Conservation (phyloP, 805 yeast species). For the Candida methanosorbosa region DNA sequence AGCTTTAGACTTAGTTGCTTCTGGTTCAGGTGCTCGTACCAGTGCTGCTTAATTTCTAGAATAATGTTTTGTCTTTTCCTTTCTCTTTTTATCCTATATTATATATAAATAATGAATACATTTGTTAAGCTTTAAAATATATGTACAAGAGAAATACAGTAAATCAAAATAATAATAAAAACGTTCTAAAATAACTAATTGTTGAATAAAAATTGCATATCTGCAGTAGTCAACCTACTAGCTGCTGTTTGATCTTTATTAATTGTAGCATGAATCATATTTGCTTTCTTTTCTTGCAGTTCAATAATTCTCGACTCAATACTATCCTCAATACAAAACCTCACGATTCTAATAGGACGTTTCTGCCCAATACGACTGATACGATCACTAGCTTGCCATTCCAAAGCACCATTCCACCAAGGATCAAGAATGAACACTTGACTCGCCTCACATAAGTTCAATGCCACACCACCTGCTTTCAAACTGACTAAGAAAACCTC, state of each 20-base stretch:
- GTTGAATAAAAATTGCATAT: constrained; percentile 87
- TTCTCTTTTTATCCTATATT: no score
- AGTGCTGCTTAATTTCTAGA: constrained; percentile 37
- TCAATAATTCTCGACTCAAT: constrained; percentile 95
- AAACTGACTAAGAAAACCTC: constrained; percentile 92
- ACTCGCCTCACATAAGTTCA: constrained; percentile 92
- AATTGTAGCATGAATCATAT: constrained; percentile 95
- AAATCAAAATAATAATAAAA: no score
- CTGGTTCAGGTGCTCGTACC: constrained; percentile 73
- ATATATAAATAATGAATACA: no score
- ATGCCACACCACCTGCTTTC: constrained; percentile 98
- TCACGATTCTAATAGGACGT: constrained; percentile 86
- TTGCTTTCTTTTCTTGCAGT: constrained; percentile 93
- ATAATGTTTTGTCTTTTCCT: neutral
- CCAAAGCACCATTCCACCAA: constrained; percentile 99
- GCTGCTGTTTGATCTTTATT: constrained; percentile 90
- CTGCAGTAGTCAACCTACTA: constrained; percentile 82
- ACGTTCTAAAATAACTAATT: constrained; percentile 44
- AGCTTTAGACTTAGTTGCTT: constrained; percentile 45
- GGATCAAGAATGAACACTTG: constrained; percentile 95
- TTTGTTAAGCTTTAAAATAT: no score
- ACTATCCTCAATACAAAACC: constrained; percentile 93
- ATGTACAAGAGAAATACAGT: no score
- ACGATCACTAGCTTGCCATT: constrained; percentile 97
- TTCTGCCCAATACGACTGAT: constrained; percentile 96